Evolutionary conservation across 2,329 filamentous ascomycete species (phyloP), one percentile per base, ranked within the genome.

Genomic region (Colletotrichum liriopes): DNA sequence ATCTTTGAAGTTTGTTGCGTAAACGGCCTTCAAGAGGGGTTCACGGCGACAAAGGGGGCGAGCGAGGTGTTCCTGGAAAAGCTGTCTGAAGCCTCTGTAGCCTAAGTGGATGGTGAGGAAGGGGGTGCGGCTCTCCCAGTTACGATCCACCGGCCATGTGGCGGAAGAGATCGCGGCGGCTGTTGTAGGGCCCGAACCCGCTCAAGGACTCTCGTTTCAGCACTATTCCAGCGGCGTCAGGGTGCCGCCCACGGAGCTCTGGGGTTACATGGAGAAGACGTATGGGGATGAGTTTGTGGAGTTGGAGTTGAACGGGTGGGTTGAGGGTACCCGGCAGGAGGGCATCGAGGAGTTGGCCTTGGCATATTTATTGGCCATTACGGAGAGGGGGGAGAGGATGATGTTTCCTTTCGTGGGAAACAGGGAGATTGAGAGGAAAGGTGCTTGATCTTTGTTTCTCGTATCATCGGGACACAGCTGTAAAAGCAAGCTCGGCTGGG

Each of bases 41-140:
- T 80, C 67, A 71, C 76, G 6, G 74, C 78, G 6, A 74, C 78
- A 0, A 81, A 81, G 68, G 82, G 81, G 82, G 81, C 75, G 1
- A 77, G 75, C 7, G 82, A 83, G 72, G 58, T 66, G 23, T 74
- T 78, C 16, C 75, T 83, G 0, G 78, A 80, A 68, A 77, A 77
- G 3, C 66, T 75, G 3, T 54, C 56, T 14, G 18, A 51, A 7
- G 39, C 49, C 2, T 67, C 72, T n/a, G 73, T 68, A 11, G 3
- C 41, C 12, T 12, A 43, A 18, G 45, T 7, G 20, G 5, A 26
- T 11, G 45, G 7, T 3, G 29, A 32, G 29, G 29, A 32, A 32
- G 29, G 29, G 29, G 45, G 45, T 4, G 11, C n/a, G 9, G 9
- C 9, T 11, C 55, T 78, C 14, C 76, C 75, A 0, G 76, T 80